A percentile compares a stretch with the other conserved stretches of the same genome.
phyloP scores from a whole-genome alignment of 2,329 filamentous ascomycete species.

The Chaetomium sp. region DNA sequence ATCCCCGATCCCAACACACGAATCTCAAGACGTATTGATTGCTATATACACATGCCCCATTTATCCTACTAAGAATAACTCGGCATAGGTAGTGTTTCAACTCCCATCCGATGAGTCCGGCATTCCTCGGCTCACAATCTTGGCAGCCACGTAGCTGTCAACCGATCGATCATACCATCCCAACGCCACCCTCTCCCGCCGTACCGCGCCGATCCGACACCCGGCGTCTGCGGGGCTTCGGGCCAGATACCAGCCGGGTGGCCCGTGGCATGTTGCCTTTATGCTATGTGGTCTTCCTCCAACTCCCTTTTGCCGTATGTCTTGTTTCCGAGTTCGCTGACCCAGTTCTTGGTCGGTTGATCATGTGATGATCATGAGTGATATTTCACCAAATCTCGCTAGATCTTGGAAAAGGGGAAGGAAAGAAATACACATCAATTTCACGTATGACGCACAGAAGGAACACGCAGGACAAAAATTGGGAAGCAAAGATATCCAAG shows the following conservation, averaged over 20 bases:
- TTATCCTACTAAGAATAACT: constrained; percentile 3
- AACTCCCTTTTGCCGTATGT: not conserved
- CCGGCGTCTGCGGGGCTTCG: constrained; percentile 1
- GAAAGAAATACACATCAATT: not conserved
- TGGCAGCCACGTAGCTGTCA: not conserved
- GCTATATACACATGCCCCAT: too few relatives aligned
- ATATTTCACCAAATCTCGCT: not conserved
- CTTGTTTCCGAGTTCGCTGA: too few relatives aligned
- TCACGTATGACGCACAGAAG: not conserved
- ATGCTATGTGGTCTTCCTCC: not conserved
- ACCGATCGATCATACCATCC: not conserved
- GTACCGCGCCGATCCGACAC: constrained; percentile 19
- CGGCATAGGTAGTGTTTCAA: constrained; percentile 8
- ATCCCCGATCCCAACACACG: too few relatives aligned
- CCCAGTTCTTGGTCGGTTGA: not conserved
- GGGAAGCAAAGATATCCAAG: constrained; percentile 9
- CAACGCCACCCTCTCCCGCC: not conserved
- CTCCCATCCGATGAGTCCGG: not conserved
- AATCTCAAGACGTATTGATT: too few relatives aligned
- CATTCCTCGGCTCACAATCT: not conserved
- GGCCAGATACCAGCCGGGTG: not conserved
- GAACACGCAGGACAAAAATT: not conserved
- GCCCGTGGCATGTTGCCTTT: not conserved
- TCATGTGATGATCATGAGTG: not conserved
- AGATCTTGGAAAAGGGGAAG: not conserved